These are phyloP conservation scores for Lithohypha guttulata DNA, from an alignment of 2,329 filamentous ascomycete species.

Conservation along the genomic window DNA sequence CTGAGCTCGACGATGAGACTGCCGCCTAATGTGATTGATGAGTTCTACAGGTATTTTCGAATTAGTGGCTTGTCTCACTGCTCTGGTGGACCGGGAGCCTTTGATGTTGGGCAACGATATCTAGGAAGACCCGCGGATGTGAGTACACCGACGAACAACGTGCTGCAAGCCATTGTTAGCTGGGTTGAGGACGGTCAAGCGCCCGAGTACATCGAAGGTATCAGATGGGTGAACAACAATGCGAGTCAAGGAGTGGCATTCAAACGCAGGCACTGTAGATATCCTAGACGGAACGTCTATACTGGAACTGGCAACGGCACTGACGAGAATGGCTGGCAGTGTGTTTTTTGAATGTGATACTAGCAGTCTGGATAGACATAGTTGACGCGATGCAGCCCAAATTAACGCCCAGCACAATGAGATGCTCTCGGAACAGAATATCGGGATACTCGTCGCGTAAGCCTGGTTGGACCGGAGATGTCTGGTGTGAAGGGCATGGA, in stretches of 20 bases:
- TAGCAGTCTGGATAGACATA: no score
- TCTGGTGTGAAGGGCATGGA: no score
- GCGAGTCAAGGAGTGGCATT: conserved; percentile 32
- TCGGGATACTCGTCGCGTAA: no score
- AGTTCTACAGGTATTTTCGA: conserved; percentile 39
- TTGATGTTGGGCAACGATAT: conserved; percentile 33
- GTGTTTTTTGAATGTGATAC: not conserved
- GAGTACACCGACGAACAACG: conserved; percentile 30
- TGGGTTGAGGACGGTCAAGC: conserved; percentile 39
- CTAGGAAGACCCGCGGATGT: conserved; percentile 15
- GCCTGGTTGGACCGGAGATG: no score
- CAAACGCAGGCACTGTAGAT: conserved; percentile 37
- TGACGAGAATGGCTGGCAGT: not conserved
- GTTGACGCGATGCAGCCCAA: no score
- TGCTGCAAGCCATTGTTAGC: conserved; percentile 38
- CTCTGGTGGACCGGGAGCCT: conserved; percentile 31
- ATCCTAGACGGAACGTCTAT: conserved; percentile 18
- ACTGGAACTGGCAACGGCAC: not conserved
- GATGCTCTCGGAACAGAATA: no score
- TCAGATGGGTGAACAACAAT: conserved; percentile 35
- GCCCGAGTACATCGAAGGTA: conserved; percentile 30
- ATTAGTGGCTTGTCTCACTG: conserved; percentile 48
- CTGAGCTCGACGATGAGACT: conserved; percentile 31
- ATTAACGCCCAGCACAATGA: no score
- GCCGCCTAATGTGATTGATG: conserved; percentile 26